phyloP scores from a whole-genome alignment of 1,284 basidiomycete species.

The Trametes pubescens region DNA sequence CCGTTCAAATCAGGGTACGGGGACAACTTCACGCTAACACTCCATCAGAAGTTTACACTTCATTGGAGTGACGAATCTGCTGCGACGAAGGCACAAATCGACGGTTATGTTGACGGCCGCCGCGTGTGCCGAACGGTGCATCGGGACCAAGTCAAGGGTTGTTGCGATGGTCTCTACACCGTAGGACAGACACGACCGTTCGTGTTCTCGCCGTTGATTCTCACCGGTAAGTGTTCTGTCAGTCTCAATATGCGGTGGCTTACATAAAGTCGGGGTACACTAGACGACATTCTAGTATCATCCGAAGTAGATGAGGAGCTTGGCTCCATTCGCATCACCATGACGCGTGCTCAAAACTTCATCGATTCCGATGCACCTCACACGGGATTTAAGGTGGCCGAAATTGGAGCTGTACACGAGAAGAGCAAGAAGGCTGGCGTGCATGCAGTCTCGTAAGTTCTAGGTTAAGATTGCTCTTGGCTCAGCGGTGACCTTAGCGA shows the following conservation, averaged over 20 bases:
- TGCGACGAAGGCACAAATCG: background rate
- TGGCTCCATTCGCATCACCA: background rate
- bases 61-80: slow-evolving; percentile 2
- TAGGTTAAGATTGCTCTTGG: background rate
- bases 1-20: background rate
- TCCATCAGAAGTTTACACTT: background rate
- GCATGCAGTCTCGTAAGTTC: slow-evolving; percentile 27
- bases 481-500: background rate
- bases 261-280: background rate
- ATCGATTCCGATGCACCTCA: background rate
- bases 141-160: background rate
- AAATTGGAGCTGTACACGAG: slow-evolving; percentile 29
- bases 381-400: background rate
- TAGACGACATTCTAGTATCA: background rate
- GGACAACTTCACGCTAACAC: background rate
- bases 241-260: background rate
- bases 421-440: slow-evolving; percentile 32
- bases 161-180: background rate
- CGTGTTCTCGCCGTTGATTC: background rate
- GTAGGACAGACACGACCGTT: background rate
- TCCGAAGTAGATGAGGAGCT: background rate
- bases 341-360: background rate
- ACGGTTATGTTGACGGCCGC: background rate
- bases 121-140: background rate
- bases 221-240: slow-evolving; percentile 1